Evolutionary conservation across 768 basidiomycete species (phyloP).

Genomic region (Pholiota molesta): DNA sequence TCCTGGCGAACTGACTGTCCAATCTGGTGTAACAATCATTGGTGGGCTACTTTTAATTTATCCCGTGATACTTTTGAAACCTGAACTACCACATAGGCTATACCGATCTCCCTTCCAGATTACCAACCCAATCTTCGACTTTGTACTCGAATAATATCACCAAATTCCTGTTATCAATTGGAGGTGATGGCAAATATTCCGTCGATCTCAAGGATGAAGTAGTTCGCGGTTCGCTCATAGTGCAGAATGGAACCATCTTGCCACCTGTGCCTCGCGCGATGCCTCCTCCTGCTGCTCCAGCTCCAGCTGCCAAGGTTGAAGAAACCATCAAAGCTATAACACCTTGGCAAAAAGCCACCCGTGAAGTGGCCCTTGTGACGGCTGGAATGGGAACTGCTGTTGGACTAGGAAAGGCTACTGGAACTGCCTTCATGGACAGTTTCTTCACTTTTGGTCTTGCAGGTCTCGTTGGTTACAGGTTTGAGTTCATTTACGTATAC

Average conservation of each 20-base stretch:
- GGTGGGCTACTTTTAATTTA: conserved; percentile 42
- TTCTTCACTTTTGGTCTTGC: conserved; percentile 91
- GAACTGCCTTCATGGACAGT: conserved; percentile 83
- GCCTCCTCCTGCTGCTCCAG: conserved; percentile 59
- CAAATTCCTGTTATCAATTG: conserved; percentile 85
- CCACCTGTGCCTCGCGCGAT: conserved; percentile 69
- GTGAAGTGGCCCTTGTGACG: conserved; percentile 75
- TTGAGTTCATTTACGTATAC: neutral
- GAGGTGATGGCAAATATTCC: conserved; percentile 60
- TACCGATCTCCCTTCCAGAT: conserved; percentile 83
- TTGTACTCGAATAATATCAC: conserved; percentile 92
- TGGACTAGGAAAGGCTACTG: conserved; percentile 78
- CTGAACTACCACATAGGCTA: conserved; percentile 52
- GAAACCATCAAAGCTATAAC: conserved; percentile 66
- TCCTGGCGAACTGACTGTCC: conserved; percentile 71
- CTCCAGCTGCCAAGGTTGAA: conserved; percentile 48
- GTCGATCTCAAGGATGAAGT: conserved; percentile 85
- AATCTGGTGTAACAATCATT: conserved; percentile 82
- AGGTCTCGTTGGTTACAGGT: conserved; percentile 77
- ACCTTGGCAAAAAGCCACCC: conserved; percentile 81
- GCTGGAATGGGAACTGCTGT: conserved; percentile 75
- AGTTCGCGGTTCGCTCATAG: conserved; percentile 76
- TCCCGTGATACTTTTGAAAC: conserved; percentile 1
- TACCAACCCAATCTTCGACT: conserved; percentile 89
- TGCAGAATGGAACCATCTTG: conserved; percentile 67